Evolutionary conservation across 495 filamentous ascomycete genomes (phyloP), one percentile per base, ranked within the genome.

Genomic region (Penicillium subrubescens): DNA sequence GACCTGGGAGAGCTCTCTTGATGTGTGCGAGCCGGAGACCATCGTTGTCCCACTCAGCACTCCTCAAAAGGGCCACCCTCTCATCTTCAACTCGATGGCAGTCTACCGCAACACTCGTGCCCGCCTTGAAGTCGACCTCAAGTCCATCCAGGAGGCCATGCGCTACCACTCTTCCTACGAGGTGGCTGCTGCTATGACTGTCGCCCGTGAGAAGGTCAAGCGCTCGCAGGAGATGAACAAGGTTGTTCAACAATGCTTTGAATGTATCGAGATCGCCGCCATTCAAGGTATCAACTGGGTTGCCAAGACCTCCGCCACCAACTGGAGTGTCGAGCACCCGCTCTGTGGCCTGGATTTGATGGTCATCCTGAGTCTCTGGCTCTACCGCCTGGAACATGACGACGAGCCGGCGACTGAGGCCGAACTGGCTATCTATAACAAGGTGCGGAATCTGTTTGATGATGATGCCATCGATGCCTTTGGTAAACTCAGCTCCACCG

Each of bases 291-390:
- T 99, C 70, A 93, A 95, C 75, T 98, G 95, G 95, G 94, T 99
- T 53, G 95, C 96, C 8, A 88, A 93, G 71, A 97, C 94, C 25
- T 96, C 92, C 59, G 92, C 95, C 54, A 96, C 95, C 57, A 98
- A 99, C 82, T 99, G 95, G 95, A 99, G 95, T 79, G 90, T 98
- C 52, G 95, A 99, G 82, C 95, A 99, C 75, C 95, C 96, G 34
- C 88, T 99, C 43, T 97, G 93, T 73, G 96, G 93, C 67, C 85
- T 99, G 79, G 95, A 99, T 77, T 85, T 99, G 71, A 97, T 99
- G 89, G 94, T 99, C 81, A 97, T 97, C 69, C 91, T 99, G 71
- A 97, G 91, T 74, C 83, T 99, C 68, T 99, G 95, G 95, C 88
- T 99, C 72, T 97, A 96, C 82, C 91, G 92, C 79, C 89, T 99